Base-by-base conservation (phyloP, 2,329 filamentous ascomycete species). In the Zopfia rhizophila region DNA sequence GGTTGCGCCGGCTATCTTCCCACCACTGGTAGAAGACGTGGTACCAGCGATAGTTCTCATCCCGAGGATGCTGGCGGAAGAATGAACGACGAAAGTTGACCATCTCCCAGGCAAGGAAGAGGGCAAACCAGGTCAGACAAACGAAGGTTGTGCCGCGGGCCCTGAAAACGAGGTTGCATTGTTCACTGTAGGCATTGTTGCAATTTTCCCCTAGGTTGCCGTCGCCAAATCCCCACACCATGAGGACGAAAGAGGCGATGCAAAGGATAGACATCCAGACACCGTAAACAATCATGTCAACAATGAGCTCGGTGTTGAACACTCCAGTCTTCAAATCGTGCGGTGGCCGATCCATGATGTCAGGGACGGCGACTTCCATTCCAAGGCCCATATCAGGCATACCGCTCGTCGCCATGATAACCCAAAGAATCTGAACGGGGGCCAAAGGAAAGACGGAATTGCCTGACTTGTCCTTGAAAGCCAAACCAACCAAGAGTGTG, bases 91-190 rank as follows among this genome's bases (percentile, higher is more conserved):
- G 83, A 68, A 86, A 78, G 61, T 87, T 78, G 53, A 88, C 78
- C 78, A 88, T 85, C 65, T 90, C 86, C 87, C 87, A 90, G 1
- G 87, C 87, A 5, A 88, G 75, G 73, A 90, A 87, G 13, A 89
- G 78, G 0, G 85, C 84, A 55, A 85, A 85, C 86, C 86, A 90
- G 1, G 86, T 89, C 37, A 89, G 78, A 52, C 81, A 86, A 27
- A 83, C 84, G 62, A 89, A 90, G 2, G 82, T 86, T 0, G 87
- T 88, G 1, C 85, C 84, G n/a, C 87, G 82, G 1, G 86, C 87
- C 3, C 44, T 29, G 33, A 55, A 58, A 5, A 58, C 53, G 16
- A 46, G 18, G n/a, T 56, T 46, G 30, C 53, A 58, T 22, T 7
- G 10, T 2, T 31, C 21, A 17, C 27, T 45, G 35, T 56, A 58